Evolutionary conservation across 2,329 filamentous ascomycete genomes (phyloP).

Genomic region (Claviceps digitariae): DNA sequence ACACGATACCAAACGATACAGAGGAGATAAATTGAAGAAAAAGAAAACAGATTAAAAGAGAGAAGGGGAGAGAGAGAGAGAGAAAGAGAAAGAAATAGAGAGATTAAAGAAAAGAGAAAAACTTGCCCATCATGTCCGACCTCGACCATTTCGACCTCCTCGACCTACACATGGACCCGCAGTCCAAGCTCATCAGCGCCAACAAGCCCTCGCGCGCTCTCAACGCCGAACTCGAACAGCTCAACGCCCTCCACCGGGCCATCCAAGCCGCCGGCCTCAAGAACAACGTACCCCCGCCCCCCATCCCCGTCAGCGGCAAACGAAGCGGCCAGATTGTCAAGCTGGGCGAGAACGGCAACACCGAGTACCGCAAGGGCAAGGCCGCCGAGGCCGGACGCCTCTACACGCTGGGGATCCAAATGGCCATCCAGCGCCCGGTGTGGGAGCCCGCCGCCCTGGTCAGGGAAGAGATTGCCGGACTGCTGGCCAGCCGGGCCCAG

Average conservation of each 20-base stretch:
- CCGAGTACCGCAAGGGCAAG: conserved; percentile 63
- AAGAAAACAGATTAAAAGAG: not conserved
- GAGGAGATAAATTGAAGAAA: no score
- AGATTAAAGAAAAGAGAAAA: not conserved
- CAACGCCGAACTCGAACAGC: conserved; percentile 50
- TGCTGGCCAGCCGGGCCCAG: conserved; percentile 83
- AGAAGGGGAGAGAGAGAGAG: not conserved
- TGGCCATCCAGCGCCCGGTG: conserved; percentile 66
- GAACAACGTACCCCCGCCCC: conserved; percentile 62
- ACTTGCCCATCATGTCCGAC: conserved; percentile 34
- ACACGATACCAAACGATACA: no score
- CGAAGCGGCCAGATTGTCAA: conserved; percentile 78
- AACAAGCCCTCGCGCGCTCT: conserved; percentile 36
- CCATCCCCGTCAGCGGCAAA: conserved; percentile 85
- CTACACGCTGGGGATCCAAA: conserved; percentile 78
- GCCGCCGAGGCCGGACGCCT: conserved; percentile 64
- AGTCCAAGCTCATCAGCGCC: conserved; percentile 57
- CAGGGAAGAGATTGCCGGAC: conserved; percentile 65
- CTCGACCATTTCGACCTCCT: conserved; percentile 68
- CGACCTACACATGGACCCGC: conserved; percentile 68
- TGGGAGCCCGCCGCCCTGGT: conserved; percentile 84
- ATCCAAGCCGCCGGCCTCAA: conserved; percentile 49
- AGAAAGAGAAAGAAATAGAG: not conserved
- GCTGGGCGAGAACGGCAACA: conserved; percentile 78
- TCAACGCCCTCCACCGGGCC: conserved; percentile 67